Base-by-base conservation (phyloP, 2,329 filamentous ascomycete species). In the Metarhizium sp. region DNA sequence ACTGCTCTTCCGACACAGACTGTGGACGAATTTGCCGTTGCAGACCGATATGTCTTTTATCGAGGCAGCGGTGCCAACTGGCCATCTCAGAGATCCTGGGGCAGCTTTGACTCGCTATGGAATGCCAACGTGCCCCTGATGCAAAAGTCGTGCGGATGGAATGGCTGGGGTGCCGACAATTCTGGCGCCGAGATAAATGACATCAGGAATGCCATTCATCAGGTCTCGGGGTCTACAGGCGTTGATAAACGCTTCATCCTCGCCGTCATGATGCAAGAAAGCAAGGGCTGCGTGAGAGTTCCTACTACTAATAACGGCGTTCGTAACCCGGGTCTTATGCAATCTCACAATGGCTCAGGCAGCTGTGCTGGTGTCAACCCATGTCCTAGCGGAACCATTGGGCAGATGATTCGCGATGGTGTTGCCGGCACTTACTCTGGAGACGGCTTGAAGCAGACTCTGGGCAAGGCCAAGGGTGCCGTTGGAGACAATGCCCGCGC, bases 231-330 rank as follows among this genome's bases (percentile, higher is more conserved):
- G 8, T 50, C 55, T 10, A 59, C 62, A 0, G 58, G 61, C 18
- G 61, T 76, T 30, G 72, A 75, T 57, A 58, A 63, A 42, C 71
- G 73, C 50, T 73, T 73, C 56, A 73, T 76, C 59, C 63, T 76
- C 14, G 69, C 72, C 18, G 63, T 75, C 57, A 59, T 76, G 38
- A 68, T 76, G 65, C 74, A 76, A 59, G 74, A 76, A 59, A 71
- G 67, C 59, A 69, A 68, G 55, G 74, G 74, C 52, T 75, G 73
- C 61, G 72, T 75, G 30, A 71, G 73, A 36, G 71, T 67, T 32
- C 63, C 59, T 2, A 73, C 71, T 20, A 74, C 72, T 48, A 62
- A 69, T 65, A 67, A 73, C 60, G 69, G 69, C n/a, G 70, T 74
- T 32, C 55, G 55, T 57, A 76, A 76, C 64, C 73, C 74, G 0